A percentile compares a stretch with the other conserved stretches of the same genome.
Conservation (phyloP, 2,329 filamentous ascomycete species). For the Trichoderma atrobrunneum region DNA sequence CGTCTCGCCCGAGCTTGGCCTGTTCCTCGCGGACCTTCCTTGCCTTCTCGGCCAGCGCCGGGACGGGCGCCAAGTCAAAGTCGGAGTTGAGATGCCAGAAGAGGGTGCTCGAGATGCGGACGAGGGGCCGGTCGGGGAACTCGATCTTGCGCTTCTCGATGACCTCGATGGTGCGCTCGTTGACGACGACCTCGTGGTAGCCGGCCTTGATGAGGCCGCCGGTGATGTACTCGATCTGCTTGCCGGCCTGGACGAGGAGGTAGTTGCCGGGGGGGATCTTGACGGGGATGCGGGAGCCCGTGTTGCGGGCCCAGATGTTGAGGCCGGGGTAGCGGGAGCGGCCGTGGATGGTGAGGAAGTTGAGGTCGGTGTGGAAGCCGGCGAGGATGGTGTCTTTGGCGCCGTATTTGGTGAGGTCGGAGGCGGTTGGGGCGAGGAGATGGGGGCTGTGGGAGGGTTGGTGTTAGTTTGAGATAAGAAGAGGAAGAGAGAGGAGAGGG, state of each 20-base stretch:
- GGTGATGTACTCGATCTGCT: conserved; percentile 61
- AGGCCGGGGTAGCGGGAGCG: conserved; percentile 60
- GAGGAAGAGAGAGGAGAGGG: neutral
- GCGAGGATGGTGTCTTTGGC: conserved; percentile 56
- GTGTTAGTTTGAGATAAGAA: neutral
- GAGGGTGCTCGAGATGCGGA: conserved; percentile 59
- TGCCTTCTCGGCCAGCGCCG: conserved; percentile 45
- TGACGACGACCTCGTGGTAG: conserved; percentile 61
- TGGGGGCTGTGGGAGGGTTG: conserved; percentile 45
- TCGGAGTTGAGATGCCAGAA: conserved; percentile 61
- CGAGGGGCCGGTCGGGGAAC: conserved; percentile 48
- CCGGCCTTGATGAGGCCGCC: conserved; percentile 61
- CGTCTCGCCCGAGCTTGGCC: conserved; percentile 49
- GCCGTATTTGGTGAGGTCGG: conserved; percentile 54
- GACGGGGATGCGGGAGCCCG: conserved; percentile 56
- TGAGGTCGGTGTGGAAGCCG: conserved; percentile 63
- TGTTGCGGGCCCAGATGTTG: conserved; percentile 63
- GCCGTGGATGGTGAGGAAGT: conserved; percentile 64
- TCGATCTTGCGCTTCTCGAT: conserved; percentile 43
- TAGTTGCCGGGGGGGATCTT: conserved; percentile 57
- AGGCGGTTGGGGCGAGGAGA: conserved; percentile 59
- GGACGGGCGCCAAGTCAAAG: conserved; percentile 52
- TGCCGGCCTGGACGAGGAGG: conserved; percentile 60
- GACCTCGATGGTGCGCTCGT: conserved; percentile 48
- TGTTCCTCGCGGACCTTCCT: conserved; percentile 45